A percentile compares a stretch with the other conserved stretches of the same genome.
Conservation (phyloP, 2,329 filamentous ascomycete species). For the Penicillium concentricum region DNA sequence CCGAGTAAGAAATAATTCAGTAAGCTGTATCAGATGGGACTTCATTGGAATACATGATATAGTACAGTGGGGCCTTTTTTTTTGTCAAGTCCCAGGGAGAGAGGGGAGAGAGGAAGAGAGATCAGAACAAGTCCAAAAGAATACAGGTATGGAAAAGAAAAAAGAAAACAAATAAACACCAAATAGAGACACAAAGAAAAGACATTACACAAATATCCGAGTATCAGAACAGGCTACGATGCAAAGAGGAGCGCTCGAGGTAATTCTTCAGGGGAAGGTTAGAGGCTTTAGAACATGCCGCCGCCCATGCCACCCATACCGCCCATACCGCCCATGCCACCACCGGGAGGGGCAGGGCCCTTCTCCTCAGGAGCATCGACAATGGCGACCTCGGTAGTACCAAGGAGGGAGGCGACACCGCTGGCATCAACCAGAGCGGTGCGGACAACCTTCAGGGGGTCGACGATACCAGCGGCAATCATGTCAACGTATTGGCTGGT, state of each 20-base stretch:
- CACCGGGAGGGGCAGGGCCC: constrained; percentile 55
- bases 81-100: constrained; percentile 17
- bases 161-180: constrained; percentile 22
- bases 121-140: constrained; percentile 14
- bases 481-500: constrained; percentile 99
- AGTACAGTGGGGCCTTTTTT: constrained; percentile 24
- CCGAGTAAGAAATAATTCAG: neutral
- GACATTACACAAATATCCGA: constrained; percentile 27
- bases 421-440: constrained; percentile 92
- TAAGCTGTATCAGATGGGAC: constrained; percentile 3
- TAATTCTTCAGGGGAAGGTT: constrained; percentile 17
- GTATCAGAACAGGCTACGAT: constrained; percentile 32
- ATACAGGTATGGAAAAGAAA: constrained; percentile 25
- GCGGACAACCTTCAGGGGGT: constrained; percentile 98
- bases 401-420: constrained; percentile 93
- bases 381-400: constrained; percentile 97
- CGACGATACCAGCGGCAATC: constrained; percentile 94
- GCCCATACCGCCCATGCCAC: constrained; percentile 53
- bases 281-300: constrained; percentile 61
- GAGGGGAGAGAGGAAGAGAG: constrained; percentile 13
- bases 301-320: constrained; percentile 63
- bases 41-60: constrained; percentile 24
- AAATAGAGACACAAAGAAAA: constrained; percentile 22
- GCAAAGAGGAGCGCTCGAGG: constrained; percentile 34
- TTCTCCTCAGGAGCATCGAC: constrained; percentile 96